These are phyloP conservation scores for Prunus mira DNA, from an alignment of 306 rosid genomes.

Conservation along the genomic window DNA sequence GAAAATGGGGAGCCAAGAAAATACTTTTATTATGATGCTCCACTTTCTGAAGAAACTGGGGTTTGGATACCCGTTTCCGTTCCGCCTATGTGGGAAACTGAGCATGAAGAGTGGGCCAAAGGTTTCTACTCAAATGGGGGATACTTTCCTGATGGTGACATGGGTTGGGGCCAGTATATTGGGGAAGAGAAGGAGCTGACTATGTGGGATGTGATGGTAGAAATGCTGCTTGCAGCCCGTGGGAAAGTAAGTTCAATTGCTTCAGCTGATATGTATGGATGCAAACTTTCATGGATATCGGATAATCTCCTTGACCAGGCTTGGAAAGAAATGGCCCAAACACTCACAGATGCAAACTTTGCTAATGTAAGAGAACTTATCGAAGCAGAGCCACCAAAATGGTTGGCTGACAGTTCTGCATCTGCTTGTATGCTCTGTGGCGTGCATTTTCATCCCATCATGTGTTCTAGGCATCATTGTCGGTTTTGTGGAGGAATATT, in stretches of 20 bases:
- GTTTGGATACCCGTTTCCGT: slow-evolving; percentile 98
- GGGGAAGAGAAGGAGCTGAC: slow-evolving; percentile 86
- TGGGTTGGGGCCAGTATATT: slow-evolving; percentile 71
- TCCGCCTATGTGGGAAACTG: slow-evolving; percentile 88
- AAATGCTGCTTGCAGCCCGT: slow-evolving; percentile 80
- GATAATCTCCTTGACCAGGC: slow-evolving; percentile 78
- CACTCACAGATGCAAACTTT: slow-evolving; percentile 73
- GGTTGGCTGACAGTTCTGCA: slow-evolving; percentile 95
- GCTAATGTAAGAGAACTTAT: slow-evolving; percentile 64
- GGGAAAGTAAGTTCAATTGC: slow-evolving; percentile 74
- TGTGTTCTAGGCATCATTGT: slow-evolving; percentile 94
- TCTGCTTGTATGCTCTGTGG: slow-evolving; percentile 92
- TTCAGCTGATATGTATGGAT: slow-evolving; percentile 49
- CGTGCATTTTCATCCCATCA: slow-evolving; percentile 86
- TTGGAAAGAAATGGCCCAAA: slow-evolving; percentile 89
- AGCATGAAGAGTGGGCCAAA: slow-evolving; percentile 64
- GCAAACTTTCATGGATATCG: slow-evolving; percentile 59
- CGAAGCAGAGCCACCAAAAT: slow-evolving; percentile 87
- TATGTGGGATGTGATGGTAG: slow-evolving; percentile 94
- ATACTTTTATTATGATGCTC: slow-evolving; percentile 73
- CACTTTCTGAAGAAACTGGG: slow-evolving; percentile 79
- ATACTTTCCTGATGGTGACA: slow-evolving; percentile 81
- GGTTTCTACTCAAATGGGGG: slow-evolving; percentile 73
- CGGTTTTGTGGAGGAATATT: slow-evolving; percentile 98
- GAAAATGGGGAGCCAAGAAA: slow-evolving; percentile 42